A percentile compares a stretch with the other conserved stretches of the same genome.
Conservation (phyloP, 1,284 basidiomycete genomes). For the Boletus mariae region DNA sequence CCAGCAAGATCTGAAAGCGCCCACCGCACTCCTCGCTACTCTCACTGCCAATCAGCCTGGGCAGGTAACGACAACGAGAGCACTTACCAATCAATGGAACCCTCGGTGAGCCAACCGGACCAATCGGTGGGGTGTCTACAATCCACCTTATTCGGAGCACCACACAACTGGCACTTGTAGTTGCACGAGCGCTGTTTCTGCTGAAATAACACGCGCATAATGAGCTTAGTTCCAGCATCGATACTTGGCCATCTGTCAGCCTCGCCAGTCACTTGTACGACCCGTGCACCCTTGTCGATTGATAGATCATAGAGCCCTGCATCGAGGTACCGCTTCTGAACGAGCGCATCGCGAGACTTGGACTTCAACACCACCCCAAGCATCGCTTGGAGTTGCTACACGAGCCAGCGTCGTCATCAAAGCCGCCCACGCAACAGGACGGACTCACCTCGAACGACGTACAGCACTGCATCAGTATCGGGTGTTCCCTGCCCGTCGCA, state of each 20-base stretch:
- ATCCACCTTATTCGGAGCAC: slow-evolving; percentile 19
- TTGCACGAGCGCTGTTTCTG: slow-evolving; percentile 23
- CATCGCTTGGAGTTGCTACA: slow-evolving; percentile 23
- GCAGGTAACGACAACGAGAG: background rate
- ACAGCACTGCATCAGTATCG: slow-evolving; percentile 26
- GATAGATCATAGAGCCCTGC: slow-evolving; percentile 23
- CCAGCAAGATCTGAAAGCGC: slow-evolving; percentile 25
- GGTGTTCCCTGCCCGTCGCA: slow-evolving; percentile 25
- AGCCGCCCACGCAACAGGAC: background rate
- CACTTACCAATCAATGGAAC: slow-evolving; percentile 25
- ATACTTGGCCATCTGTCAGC: slow-evolving; percentile 23
- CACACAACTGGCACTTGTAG: slow-evolving; percentile 24
- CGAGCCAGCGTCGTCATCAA: background rate
- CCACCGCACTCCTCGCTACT: slow-evolving; percentile 21
- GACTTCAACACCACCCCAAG: slow-evolving; percentile 15
- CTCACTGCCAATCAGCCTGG: background rate
- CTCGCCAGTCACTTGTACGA: slow-evolving; percentile 24
- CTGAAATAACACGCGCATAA: slow-evolving; percentile 25
- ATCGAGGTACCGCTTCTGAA: slow-evolving; percentile 25
- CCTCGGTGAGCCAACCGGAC: slow-evolving; percentile 28
- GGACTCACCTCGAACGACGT: slow-evolving; percentile 22
- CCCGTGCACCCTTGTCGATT: slow-evolving; percentile 21
- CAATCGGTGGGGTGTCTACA: slow-evolving; percentile 14
- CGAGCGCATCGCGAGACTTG: slow-evolving; percentile 21
- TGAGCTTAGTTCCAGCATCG: slow-evolving; percentile 24